Evolutionary conservation across 306 rosid species (phyloP).

Genomic region (Pachyrhizus erosus): DNA sequence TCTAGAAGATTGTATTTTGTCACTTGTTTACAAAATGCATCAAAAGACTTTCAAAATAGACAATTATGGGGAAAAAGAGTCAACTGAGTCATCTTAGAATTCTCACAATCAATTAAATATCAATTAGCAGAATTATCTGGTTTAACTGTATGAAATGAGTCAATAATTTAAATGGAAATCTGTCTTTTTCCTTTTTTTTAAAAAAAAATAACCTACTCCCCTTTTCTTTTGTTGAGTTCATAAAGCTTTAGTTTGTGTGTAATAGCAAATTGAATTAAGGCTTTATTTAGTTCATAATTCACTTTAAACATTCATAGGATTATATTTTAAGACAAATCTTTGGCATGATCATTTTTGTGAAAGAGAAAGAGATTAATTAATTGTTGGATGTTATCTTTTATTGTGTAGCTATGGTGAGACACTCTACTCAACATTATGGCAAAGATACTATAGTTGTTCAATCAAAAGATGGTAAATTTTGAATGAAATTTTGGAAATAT

Average conservation of each 20-base stretch:
- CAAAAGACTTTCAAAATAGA: neutral
- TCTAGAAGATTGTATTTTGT: conserved; percentile 4
- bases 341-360: conserved; percentile 24
- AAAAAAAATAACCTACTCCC: neutral
- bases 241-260: conserved; percentile 2
- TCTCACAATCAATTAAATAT: neutral
- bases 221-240: neutral
- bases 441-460: conserved; percentile 13
- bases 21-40: conserved; percentile 25
- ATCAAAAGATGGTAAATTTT: conserved; percentile 37
- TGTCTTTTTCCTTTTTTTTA: neutral
- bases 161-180: neutral
- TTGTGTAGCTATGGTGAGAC: conserved; percentile 34
- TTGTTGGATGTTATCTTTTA: conserved; percentile 29
- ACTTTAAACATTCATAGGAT: neutral
- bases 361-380: conserved; percentile 6
- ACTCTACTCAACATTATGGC: conserved; percentile 9
- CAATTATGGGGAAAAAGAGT: neutral
- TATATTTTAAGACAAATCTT: conserved; percentile 14
- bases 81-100: conserved; percentile 11
- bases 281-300: conserved; percentile 20
- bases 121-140: neutral
- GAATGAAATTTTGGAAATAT: conserved; percentile 31
- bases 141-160: neutral
- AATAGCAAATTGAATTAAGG: conserved; percentile 15